Evolutionary conservation across 176 grass and related monocot genomes (phyloP), one percentile per base, ranked within the genome.

Genomic region (Musa itinerans): DNA sequence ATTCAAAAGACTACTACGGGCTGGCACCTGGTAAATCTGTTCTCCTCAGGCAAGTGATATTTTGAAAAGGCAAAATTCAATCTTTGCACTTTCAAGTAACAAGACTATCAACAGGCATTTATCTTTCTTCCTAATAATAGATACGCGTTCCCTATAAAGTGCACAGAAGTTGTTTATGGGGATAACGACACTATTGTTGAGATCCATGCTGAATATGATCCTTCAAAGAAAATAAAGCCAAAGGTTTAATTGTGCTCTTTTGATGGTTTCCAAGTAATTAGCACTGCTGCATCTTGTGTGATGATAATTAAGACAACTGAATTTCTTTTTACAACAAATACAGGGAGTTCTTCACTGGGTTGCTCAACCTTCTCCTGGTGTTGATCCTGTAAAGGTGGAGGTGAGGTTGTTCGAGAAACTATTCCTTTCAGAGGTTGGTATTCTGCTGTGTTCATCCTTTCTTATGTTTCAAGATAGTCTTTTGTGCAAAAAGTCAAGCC

Each of bases 321-420:
- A 56, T 34, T 82, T 21, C 71, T 53, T 75, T 74, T 0, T 21
- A 49, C 5, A 21, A 67, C 11, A 16, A 65, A 77, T 77, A 21
- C 49, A 99, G 95, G 95, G 95, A 75, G 95, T 99, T 86, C 73
- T 99, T 68, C 95, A 99, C 54, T 99, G 95, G 95, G 95, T 99
- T 82, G 82, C 88, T 24, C 50, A 99, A 82, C 88, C 95, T 25
- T 84, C 84, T 62, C 95, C 90, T 62, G 86, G 95, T 26, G 76
- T 99, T 25, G 90, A 99, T 51, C 95, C 95, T 14, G 72, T 91
- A 19, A 94, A 89, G 86, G 75, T 99, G 10, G 95, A 99, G 85
- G 85, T 99, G 50, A 85, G 90, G 82, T 81, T 99, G 71, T 94
- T 99, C 3, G 90, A 99, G 59, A 99, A 91, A 80, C 57, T 99